A percentile compares a stretch with the other conserved stretches of the same genome.
phyloP scores from a whole-genome alignment of 208 protist species.

The Leishmania aethiopica region DNA sequence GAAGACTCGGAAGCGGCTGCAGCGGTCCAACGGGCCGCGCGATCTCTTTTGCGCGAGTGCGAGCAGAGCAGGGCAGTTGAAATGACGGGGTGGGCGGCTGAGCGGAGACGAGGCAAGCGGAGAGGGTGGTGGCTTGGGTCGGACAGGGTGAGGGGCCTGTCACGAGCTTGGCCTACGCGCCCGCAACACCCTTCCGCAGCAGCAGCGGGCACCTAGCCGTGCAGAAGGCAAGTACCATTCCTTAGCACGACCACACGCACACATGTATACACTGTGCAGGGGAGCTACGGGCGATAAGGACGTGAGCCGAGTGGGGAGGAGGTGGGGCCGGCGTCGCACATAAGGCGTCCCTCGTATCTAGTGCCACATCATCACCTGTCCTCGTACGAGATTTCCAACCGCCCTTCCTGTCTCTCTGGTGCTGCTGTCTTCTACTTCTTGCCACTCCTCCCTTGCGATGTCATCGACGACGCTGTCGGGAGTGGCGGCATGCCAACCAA shows the following conservation, averaged over 20 bases:
- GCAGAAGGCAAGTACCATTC: background rate
- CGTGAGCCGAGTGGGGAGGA: background rate
- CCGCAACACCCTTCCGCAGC: background rate
- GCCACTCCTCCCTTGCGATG: background rate
- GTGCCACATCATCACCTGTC: background rate
- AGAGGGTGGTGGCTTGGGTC: background rate
- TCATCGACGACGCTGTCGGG: background rate
- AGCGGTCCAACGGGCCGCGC: background rate
- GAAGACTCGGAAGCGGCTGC: background rate
- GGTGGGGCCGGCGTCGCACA: background rate
- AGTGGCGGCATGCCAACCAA: conserved; percentile 36
- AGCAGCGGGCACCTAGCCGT: background rate
- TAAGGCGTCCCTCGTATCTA: background rate
- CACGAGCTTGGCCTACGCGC: too few species aligned
- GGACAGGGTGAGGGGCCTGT: background rate
- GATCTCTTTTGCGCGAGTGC: background rate
- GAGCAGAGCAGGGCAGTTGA: background rate
- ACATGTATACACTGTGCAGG: background rate
- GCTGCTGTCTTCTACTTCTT: background rate
- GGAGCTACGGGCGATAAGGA: background rate
- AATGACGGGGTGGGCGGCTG: background rate
- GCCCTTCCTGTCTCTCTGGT: background rate
- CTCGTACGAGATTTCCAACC: background rate
- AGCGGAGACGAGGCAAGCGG: background rate
- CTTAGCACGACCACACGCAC: background rate